Conservation (phyloP, 208 protist genomes). For the Acanthamoeba castellanii region DNA sequence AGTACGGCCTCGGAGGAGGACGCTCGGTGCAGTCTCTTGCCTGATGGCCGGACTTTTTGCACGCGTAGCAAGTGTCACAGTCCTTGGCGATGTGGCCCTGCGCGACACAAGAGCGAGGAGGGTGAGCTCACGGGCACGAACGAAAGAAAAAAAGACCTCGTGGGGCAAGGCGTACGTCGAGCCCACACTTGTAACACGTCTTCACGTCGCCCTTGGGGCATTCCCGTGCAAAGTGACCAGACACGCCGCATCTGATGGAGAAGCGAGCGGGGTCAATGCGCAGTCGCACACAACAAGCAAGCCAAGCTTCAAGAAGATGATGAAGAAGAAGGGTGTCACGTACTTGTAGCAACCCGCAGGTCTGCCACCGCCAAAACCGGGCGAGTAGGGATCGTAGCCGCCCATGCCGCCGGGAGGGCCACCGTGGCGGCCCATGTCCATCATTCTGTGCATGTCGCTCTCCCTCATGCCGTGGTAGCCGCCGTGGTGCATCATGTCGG, state of each 20-base stretch:
- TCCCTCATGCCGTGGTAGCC: slow-evolving; percentile 49
- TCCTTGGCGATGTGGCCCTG: slow-evolving; percentile 75
- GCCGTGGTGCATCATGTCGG: slow-evolving; percentile 8
- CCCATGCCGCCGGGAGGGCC: slow-evolving; percentile 3
- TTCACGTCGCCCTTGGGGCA: slow-evolving; percentile 71
- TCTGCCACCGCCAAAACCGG: background rate
- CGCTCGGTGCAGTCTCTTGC: slow-evolving; percentile 46
- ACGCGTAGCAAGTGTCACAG: slow-evolving; percentile 73
- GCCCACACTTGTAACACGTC: slow-evolving; percentile 75
- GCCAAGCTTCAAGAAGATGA: background rate
- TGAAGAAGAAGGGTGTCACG: background rate
- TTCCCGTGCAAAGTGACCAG: slow-evolving; percentile 72
- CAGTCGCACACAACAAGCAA: background rate
- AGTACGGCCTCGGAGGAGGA: slow-evolving; percentile 24
- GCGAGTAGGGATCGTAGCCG: slow-evolving; percentile 47
- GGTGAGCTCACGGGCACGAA: background rate
- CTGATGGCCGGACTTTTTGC: slow-evolving; percentile 69
- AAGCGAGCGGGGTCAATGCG: background rate
- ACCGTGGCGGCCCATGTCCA: slow-evolving; percentile 64
- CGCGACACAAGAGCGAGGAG: background rate
- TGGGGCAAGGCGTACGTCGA: slow-evolving; percentile 8
- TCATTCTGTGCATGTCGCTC: slow-evolving; percentile 40
- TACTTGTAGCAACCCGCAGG: slow-evolving; percentile 51
- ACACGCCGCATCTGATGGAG: slow-evolving; percentile 42
- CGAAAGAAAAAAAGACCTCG: background rate